These are phyloP conservation scores for Colletotrichum sp. DNA, from an alignment of 2,329 filamentous ascomycete genomes.

Conservation along the genomic window DNA sequence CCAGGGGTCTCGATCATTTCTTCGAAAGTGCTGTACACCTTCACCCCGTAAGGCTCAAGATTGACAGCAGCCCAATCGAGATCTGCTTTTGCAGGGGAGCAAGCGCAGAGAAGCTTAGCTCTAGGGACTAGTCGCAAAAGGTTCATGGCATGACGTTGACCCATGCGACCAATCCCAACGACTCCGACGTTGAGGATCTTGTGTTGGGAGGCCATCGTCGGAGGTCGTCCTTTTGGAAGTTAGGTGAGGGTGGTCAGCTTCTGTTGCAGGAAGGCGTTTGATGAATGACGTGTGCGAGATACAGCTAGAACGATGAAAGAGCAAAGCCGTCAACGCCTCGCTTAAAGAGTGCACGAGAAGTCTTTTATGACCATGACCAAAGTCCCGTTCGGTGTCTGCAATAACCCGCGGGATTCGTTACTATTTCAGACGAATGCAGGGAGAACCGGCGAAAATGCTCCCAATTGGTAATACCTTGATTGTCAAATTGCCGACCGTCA, in stretches of 20 bases:
- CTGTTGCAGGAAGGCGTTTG: not conserved
- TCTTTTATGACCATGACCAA: not conserved
- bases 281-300: not conserved
- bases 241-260: not conserved
- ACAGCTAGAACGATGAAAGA: not conserved
- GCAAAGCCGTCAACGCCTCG: not conserved
- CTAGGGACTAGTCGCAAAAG: conserved; percentile 48
- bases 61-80: conserved; percentile 47
- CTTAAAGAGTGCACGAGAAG: not conserved
- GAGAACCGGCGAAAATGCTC: not conserved
- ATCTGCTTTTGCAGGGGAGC: conserved; percentile 48
- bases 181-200: conserved; percentile 46
- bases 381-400: not conserved
- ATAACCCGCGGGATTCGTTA: not conserved
- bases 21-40: conserved; percentile 47
- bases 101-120: conserved; percentile 54
- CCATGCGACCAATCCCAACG: conserved; percentile 57
- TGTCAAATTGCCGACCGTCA: not conserved
- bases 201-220: conserved; percentile 8
- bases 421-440: not conserved
- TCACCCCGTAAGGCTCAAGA: conserved; percentile 46
- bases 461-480: not conserved
- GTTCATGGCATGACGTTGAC: conserved; percentile 54
- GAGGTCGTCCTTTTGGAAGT: accelerated
- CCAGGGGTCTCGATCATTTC: conserved; percentile 47